Base-by-base conservation (phyloP, 2,329 filamentous ascomycete species). In the Apiospora rasikravindrae region DNA sequence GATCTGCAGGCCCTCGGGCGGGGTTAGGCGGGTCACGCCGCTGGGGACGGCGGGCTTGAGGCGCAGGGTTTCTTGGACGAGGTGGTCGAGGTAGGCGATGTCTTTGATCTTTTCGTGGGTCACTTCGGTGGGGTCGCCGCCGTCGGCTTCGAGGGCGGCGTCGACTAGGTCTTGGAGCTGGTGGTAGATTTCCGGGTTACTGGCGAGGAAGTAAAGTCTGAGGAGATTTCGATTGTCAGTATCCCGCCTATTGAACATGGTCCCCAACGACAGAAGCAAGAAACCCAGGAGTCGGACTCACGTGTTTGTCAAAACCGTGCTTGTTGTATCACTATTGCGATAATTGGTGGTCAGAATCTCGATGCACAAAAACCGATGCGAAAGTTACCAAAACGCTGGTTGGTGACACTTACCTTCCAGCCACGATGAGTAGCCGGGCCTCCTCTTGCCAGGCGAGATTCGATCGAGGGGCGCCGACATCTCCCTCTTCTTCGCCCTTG, bases 11-110 rank as follows among this genome's bases (percentile, higher is more conserved):
- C 82, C 81, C 45, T 79, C 69, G 1, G 77, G 71, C 10, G 84
- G 84, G 0, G 84, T 85, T 8, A 80, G 75, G 2, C 84, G 81
- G 4, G 78, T 77, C 7, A 77, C 76, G 5, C 81, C 82, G n/a
- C 77, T 78, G 2, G 82, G 75, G 0, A 84, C 71, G 0, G 82
- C 78, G 0, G 83, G 82, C n/a, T 83, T 81, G 10, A 86, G 73
- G 0, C 84, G 74, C 24, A 78, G 72, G 0, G 71, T 75, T 57
- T 79, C 77, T 5, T 76, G 71, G 69, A 79, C 76, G 77, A 67
- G 83, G 76, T 81, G 77, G 71, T 82, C 80, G 2, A 83, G 67
- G 66, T 81, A 82, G 6, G 77, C 75, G 24, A 82, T 72, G 0
- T 75, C 74, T 51, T 77, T 80, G 45, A 74, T 73, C 22, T 77